Evolutionary conservation across 306 rosid species (phyloP), one percentile per base, ranked within the genome.

Genomic region (Casuarina cunninghamiana): DNA sequence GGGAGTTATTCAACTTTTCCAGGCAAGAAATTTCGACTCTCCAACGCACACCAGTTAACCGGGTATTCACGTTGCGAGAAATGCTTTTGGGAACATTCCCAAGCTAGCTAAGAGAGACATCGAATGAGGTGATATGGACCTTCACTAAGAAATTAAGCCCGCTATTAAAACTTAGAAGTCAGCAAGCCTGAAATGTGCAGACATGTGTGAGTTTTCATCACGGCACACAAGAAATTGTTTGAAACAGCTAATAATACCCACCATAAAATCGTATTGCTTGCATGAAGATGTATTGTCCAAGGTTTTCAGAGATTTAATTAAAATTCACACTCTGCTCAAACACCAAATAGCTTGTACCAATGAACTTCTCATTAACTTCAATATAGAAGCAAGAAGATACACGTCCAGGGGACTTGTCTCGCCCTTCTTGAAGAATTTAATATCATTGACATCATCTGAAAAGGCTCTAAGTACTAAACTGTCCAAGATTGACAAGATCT

Each of bases 101-200:
- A 26, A 26, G 32, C 32, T 26, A 26, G 32, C 32, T 26, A 26
- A 26, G 32, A 26, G 32, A 26, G 32, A 26, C 32, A 26, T 26
- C 32, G 32, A 26, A 26, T 26, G 32, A 26, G 32, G 32, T 26
- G 32, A 90, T 77, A 77, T 90, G 89, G 55, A 89, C 90, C 80
- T 90, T 90, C 53, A 91, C 98, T 72, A 94, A 80, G 84, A 90
- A 86, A 72, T 88, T 89, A 76, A 86, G 75, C 70, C 91, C 97
- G 61, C 81, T 77, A 71, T 83, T 80, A 79, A 90, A 87, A 75
- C 93, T 71, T 44, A 26, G 83, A 69, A 50, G 93, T 87, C 55
- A 94, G 86, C 85, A 94, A 86, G 87, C 97, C 97, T 8, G 84
- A 82, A 81, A 94, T 89, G 78, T 92, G 92, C 78, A 90, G 86